A percentile compares a stretch with the other conserved stretches of the same genome.
Evolutionary conservation across 2,329 filamentous ascomycete species (phyloP).

Genomic region (Curvularia eragrostidis): DNA sequence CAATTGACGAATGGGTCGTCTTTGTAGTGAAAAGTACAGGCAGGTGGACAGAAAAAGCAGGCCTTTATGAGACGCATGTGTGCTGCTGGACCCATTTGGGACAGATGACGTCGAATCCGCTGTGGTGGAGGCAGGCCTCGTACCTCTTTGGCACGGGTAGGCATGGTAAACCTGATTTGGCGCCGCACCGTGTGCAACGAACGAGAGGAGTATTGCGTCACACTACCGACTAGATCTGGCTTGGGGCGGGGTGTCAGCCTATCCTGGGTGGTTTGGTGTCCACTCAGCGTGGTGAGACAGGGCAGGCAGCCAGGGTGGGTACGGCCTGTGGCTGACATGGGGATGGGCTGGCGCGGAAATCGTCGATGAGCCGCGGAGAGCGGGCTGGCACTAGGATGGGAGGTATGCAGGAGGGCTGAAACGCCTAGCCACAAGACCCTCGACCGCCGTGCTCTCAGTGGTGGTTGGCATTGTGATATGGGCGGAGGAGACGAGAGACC

Average conservation of each 20-base stretch:
- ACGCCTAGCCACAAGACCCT: slow-evolving; percentile 8
- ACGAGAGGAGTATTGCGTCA: slow-evolving; percentile 46
- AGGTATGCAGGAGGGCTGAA: slow-evolving; percentile 26
- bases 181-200: slow-evolving; percentile 36
- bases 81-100: slow-evolving; percentile 23
- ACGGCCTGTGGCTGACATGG: slow-evolving; percentile 39
- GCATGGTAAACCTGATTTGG: slow-evolving; percentile 50
- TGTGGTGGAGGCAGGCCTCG: slow-evolving; percentile 40
- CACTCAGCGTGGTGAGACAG: slow-evolving; percentile 37
- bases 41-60: slow-evolving; percentile 16
- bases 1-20: slow-evolving; percentile 47
- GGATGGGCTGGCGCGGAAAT: slow-evolving; percentile 30
- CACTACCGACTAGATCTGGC: slow-evolving; percentile 29
- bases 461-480: background rate
- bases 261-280: slow-evolving; percentile 31
- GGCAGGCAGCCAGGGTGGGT: slow-evolving; percentile 32
- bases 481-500: background rate
- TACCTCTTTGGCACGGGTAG: slow-evolving; percentile 37
- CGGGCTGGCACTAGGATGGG: slow-evolving; percentile 31
- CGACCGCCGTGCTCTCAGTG: background rate
- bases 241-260: slow-evolving; percentile 44
- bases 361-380: slow-evolving; percentile 39
- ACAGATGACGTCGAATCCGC: slow-evolving; percentile 46
- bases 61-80: slow-evolving; percentile 42
- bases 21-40: slow-evolving; percentile 32